A percentile compares a stretch with the other conserved stretches of the same genome.
phyloP scores from a whole-genome alignment of 805 yeast genomes.

The Kockiozyma suomiensis region DNA sequence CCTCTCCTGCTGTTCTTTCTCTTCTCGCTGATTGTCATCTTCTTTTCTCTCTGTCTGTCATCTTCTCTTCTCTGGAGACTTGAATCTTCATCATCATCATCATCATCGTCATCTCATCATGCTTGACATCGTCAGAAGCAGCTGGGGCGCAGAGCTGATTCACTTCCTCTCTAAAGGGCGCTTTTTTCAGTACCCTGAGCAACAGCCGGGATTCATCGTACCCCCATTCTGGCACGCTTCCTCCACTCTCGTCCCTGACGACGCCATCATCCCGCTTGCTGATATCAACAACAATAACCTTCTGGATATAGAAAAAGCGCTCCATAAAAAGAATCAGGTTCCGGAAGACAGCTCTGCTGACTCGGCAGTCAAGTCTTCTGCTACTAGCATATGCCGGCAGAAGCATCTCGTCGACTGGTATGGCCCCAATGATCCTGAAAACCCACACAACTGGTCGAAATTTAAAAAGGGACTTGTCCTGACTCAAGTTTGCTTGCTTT shows the following conservation, averaged over 20 bases:
- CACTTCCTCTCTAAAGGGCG: constrained; percentile 23
- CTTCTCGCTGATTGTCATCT: too few relatives aligned
- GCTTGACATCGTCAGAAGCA: constrained; percentile 9
- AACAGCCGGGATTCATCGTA: constrained; percentile 15
- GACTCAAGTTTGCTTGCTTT: constrained; percentile 49
- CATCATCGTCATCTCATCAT: too few relatives aligned
- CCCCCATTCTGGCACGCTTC: neutral
- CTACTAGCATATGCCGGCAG: neutral
- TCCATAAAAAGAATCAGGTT: neutral
- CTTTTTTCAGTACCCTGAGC: constrained; percentile 19
- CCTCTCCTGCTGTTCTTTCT: too few relatives aligned
- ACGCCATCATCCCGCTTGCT: constrained; percentile 2
- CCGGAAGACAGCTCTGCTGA: neutral
- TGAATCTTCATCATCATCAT: too few relatives aligned
- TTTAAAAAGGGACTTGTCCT: constrained; percentile 47
- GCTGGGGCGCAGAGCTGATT: constrained; percentile 21
- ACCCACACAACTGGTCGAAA: constrained; percentile 61
- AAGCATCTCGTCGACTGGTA: constrained; percentile 28
- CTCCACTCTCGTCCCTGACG: neutral
- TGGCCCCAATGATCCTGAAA: constrained; percentile 36
- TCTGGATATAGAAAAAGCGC: neutral
- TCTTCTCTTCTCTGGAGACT: too few relatives aligned
- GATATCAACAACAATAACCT: neutral
- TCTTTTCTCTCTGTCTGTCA: too few relatives aligned
- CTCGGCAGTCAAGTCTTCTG: neutral